A percentile compares a stretch with the other conserved stretches of the same genome.
These are phyloP conservation scores for Xerocomus subilludens DNA, from an alignment of 1,284 basidiomycete genomes.

Conservation along the genomic window DNA sequence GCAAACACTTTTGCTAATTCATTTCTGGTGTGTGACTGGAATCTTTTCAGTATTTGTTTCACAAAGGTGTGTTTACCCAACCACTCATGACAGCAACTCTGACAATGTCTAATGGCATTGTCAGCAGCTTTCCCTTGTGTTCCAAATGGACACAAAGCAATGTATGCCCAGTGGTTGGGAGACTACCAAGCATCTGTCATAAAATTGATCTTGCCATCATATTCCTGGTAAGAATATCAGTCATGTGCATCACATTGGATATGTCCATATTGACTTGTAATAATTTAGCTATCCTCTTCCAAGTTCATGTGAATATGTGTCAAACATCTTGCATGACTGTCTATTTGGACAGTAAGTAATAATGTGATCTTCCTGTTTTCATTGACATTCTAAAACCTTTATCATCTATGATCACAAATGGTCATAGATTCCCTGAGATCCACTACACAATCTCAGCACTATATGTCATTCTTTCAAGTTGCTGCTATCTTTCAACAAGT, in stretches of 20 bases:
- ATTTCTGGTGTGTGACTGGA: background rate
- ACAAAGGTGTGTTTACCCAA: too few species aligned
- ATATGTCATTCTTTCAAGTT: too few species aligned
- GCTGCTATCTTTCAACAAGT: too few species aligned
- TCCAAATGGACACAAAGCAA: slow-evolving; percentile 2
- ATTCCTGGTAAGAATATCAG: background rate
- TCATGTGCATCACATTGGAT: too few species aligned
- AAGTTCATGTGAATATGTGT: background rate
- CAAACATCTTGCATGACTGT: background rate
- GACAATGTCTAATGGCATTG: background rate
- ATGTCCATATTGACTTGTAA: background rate
- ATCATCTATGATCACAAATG: background rate
- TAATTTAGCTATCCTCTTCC: background rate
- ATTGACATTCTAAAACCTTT: background rate
- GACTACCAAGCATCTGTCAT: background rate
- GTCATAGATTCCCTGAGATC: background rate
- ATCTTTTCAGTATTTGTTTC: too few species aligned
- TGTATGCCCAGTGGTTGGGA: background rate
- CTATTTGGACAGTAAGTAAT: background rate
- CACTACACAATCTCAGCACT: background rate
- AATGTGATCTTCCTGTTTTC: background rate
- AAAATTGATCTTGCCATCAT: slow-evolving; percentile 1
- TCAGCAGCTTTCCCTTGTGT: background rate
- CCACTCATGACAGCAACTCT: too few species aligned
- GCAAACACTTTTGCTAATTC: background rate